Evolutionary conservation across 169 alveolate genomes (phyloP), one percentile per base, ranked within the genome.

Genomic region (Plasmodium gallinaceum): DNA sequence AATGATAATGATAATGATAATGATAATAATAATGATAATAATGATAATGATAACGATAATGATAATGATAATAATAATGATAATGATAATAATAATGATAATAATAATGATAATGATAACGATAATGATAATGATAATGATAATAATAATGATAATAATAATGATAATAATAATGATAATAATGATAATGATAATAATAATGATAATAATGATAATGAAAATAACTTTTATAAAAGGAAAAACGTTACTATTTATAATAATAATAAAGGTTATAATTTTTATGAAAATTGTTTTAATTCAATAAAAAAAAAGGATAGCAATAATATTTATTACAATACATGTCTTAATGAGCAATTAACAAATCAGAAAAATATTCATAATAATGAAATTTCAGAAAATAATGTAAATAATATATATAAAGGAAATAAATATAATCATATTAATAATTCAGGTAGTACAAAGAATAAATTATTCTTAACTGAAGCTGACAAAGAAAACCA

Each of bases 401-500:
- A 71, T 48, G 58, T 71, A 71, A 42, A 42, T 16, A 71, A 18
- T 20, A 18, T 42, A 26, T 18, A 71, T 60, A 18, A 46, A 24
- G 45, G 52, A 71, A 71, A 48, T 57, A 18, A 12, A 48, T 20
- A 54, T 39, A 71, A 71, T 4, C 83, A 71, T 66, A 46, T 42
- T 18, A 71, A 37, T 37, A 37, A 10, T 71, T 71, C 83, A 51
- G 16, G 48, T 8, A 46, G 48, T 48, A 7, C 12, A 22, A 57
- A 6, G n/a, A 71, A 71, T 14, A 20, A 52, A 18, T 51, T 71
- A 14, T 45, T 16, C 54, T 20, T 24, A 58, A 22, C n/a, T 61
- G 32, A 54, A 32, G 58, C 12, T 57, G 64, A 73, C 54, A 73
- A 46, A 43, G 61, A 73, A 57, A 57, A 37, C 4, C 62, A 61